Base-by-base conservation (phyloP, 2,329 filamentous ascomycete species). In the Coniochaeta sp. region DNA sequence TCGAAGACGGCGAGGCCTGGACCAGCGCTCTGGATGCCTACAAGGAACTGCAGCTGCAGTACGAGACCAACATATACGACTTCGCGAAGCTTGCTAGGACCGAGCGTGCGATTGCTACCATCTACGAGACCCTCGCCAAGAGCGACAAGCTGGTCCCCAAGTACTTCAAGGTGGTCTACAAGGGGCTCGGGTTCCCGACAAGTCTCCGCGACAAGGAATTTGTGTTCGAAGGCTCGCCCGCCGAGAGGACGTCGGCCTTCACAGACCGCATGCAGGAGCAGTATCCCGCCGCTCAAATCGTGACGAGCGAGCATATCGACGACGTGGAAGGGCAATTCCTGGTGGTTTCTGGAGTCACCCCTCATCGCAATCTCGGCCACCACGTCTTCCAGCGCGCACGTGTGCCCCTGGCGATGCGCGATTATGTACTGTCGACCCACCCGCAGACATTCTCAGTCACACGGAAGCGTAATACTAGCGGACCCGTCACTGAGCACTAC, bases 1-100 rank as follows among this genome's bases (percentile, higher is more conserved):
- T 95, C 65, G 93, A 98, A 70, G 91, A 96, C 62, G 93, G 92
- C n/a, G 89, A 91, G 70, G 91, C 91, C 0, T 98, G 93, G 93
- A 89, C 90, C 68, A 90, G 90, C 72, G 93, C 93, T 1, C 77
- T 99, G 47, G 83, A 86, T 6, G 91, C 91, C 3, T 98, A 99
- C 74, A 89, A 90, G 70, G 93, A 99, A 74, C 85, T 99, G 58
- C 90, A 93, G 55, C 75, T 80, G n/a, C 92, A 98, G 73, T 99
- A 98, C 71, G 92, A 96, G 75, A 85, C 83, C 65, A 96, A 92
- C 62, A 77, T 90, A 0, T 96, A 93, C 72, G 95, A 99, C 74
- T 97, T 96, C 68, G 82, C 88, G 36, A 97, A 99, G 75, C 81
- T 99, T 26, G 93, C 95, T 0, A 85, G 93, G 62, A 89, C 93